Percentiles rank a stretch among this genome's conserved stretches.
Conservation (phyloP, 2,329 filamentous ascomycete genomes). For the Aspergillus sojae region DNA sequence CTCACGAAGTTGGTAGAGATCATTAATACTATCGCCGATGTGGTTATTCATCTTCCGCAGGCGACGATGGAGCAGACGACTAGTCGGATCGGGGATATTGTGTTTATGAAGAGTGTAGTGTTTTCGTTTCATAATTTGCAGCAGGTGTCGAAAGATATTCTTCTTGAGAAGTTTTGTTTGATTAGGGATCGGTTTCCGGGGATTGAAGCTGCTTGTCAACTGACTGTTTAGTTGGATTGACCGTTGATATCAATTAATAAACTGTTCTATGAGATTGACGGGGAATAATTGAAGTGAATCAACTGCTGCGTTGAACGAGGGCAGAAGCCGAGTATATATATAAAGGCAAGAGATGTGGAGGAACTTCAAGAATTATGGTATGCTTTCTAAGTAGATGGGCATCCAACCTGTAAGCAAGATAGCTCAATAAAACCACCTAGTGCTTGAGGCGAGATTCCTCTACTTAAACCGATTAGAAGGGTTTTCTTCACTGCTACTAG, state of each 20-base stretch:
- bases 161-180: conserved; percentile 45
- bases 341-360: too few relatives aligned
- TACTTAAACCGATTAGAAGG: too few relatives aligned
- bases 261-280: not conserved
- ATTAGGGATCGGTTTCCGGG: conserved; percentile 26
- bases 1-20: conserved; percentile 64
- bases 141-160: conserved; percentile 48
- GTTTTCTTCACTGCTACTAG: too few relatives aligned
- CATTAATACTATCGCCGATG: conserved; percentile 62
- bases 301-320: too few relatives aligned
- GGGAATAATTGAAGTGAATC: too few relatives aligned
- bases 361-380: too few relatives aligned
- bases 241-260: not conserved
- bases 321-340: too few relatives aligned
- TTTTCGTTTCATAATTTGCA: conserved; percentile 54
- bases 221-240: conserved; percentile 16
- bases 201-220: conserved; percentile 20
- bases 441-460: too few relatives aligned
- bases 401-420: too few relatives aligned
- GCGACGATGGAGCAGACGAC: conserved; percentile 50
- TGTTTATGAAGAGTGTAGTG: conserved; percentile 56
- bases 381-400: too few relatives aligned
- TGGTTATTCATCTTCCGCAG: conserved; percentile 55
- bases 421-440: too few relatives aligned
- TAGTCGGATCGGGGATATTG: conserved; percentile 56